These are phyloP conservation scores for Bryoglossum gracile DNA, from an alignment of 495 filamentous ascomycete species.

Conservation along the genomic window DNA sequence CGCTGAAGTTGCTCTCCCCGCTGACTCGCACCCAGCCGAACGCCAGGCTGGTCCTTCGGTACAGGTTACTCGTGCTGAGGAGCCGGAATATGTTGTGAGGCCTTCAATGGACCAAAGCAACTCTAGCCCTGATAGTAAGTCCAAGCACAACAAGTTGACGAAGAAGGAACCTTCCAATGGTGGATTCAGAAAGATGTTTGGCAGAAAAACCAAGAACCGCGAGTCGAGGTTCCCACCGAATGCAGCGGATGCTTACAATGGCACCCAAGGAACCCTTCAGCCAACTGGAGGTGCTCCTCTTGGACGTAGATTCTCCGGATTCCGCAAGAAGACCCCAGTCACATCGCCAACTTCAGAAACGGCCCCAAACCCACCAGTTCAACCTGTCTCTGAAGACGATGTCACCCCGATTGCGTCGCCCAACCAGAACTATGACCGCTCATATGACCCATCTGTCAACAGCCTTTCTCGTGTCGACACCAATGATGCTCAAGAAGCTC, in stretches of 20 bases:
- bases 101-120: conserved; percentile 37
- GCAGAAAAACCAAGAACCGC: conserved; percentile 50
- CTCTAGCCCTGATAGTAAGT: conserved; percentile 38
- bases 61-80: not conserved
- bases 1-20: conserved; percentile 13
- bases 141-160: conserved; percentile 46
- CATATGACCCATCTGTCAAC: conserved; percentile 46
- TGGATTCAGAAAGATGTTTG: conserved; percentile 57
- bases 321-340: conserved; percentile 21
- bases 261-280: conserved; percentile 4
- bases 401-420: conserved; percentile 27
- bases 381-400: conserved; percentile 21
- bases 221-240: conserved; percentile 43
- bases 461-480: conserved; percentile 55
- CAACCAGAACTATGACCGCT: conserved; percentile 26
- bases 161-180: conserved; percentile 37
- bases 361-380: conserved; percentile 3
- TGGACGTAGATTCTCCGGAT: conserved; percentile 19
- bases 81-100: conserved; percentile 22
- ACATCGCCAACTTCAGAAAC: conserved; percentile 6
- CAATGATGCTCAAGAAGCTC: conserved; percentile 56
- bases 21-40: conserved; percentile 19
- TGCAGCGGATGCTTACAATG: conserved; percentile 34
- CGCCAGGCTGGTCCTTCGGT: not conserved
- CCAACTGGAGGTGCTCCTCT: conserved; percentile 6